Percentiles rank a stretch among this genome's conserved stretches.
These are phyloP conservation scores for Uronychia binucleata DNA, from an alignment of 73 alveolate species.

Conservation along the genomic window DNA sequence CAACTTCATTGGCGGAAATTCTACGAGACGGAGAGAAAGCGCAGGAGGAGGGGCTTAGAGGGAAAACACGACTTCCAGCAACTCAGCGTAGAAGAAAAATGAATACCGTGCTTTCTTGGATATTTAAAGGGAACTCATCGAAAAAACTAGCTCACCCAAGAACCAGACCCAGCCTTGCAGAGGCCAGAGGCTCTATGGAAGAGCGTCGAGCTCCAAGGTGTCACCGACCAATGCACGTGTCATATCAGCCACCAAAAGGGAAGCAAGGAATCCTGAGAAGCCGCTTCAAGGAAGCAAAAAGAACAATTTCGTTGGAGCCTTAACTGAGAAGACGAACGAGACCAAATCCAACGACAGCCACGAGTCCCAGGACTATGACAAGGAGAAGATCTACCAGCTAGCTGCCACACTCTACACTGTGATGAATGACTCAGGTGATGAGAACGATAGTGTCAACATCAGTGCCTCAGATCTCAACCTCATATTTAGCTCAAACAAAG, in stretches of 20 bases:
- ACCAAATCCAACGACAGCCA: not conserved
- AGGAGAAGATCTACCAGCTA: not conserved
- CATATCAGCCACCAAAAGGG: not conserved
- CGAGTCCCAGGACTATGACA: not conserved
- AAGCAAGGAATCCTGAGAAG: not conserved
- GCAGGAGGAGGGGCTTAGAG: no score
- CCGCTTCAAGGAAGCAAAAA: not conserved
- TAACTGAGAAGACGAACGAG: not conserved
- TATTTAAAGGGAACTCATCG: not conserved
- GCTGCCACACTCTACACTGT: not conserved
- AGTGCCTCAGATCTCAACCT: not conserved
- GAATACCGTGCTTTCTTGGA: not conserved
- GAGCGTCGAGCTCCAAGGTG: not conserved
- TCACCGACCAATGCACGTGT: not conserved
- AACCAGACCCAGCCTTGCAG: not conserved
- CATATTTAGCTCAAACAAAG: not conserved
- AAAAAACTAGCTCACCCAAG: not conserved
- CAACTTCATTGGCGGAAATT: no score
- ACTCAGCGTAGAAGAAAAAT: not conserved
- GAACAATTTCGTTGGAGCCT: not conserved
- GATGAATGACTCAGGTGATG: not conserved
- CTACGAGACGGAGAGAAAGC: no score
- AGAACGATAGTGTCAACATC: not conserved
- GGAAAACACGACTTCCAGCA: no score
- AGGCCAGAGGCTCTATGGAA: not conserved